These are phyloP conservation scores for Botrytis cinerea DNA, from an alignment of 2,329 filamentous ascomycete genomes.

Conservation along the genomic window DNA sequence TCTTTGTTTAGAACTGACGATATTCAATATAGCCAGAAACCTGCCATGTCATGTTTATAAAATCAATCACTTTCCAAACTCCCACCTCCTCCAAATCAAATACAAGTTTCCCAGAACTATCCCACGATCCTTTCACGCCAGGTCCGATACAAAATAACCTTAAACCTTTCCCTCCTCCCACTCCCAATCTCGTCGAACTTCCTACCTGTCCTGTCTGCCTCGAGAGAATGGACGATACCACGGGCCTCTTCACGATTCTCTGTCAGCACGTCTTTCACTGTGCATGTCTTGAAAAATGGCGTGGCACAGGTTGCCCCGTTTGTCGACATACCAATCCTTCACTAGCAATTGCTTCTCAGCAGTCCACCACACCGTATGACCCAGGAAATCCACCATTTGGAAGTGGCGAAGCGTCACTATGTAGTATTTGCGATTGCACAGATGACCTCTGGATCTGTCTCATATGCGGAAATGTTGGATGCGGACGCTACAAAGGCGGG, in stretches of 20 bases:
- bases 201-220: slow-evolving; percentile 96
- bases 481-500: slow-evolving; percentile 89
- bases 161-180: slow-evolving; percentile 65
- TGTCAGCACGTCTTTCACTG: slow-evolving; percentile 99
- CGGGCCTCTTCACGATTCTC: slow-evolving; percentile 89
- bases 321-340: slow-evolving; percentile 81
- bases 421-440: slow-evolving; percentile 75
- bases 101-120: slow-evolving; percentile 58
- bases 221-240: slow-evolving; percentile 97
- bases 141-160: slow-evolving; percentile 48
- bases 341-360: slow-evolving; percentile 41
- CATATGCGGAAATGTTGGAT: slow-evolving; percentile 89
- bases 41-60: slow-evolving; percentile 93
- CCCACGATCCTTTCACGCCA: slow-evolving; percentile 64
- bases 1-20: slow-evolving; percentile 17
- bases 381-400: slow-evolving; percentile 60
- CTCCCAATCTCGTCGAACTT: slow-evolving; percentile 83
- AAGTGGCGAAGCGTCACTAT: slow-evolving; percentile 66
- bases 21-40: slow-evolving; percentile 69
- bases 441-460: slow-evolving; percentile 93
- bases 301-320: slow-evolving; percentile 88
- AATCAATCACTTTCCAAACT: slow-evolving; percentile 78
- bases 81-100: slow-evolving; percentile 34
- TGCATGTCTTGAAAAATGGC: slow-evolving; percentile 94
- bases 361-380: slow-evolving; percentile 43